A percentile compares a stretch with the other conserved stretches of the same genome.
phyloP scores from a whole-genome alignment of 75 land plant genomes.

The Ceratopteris richardii region DNA sequence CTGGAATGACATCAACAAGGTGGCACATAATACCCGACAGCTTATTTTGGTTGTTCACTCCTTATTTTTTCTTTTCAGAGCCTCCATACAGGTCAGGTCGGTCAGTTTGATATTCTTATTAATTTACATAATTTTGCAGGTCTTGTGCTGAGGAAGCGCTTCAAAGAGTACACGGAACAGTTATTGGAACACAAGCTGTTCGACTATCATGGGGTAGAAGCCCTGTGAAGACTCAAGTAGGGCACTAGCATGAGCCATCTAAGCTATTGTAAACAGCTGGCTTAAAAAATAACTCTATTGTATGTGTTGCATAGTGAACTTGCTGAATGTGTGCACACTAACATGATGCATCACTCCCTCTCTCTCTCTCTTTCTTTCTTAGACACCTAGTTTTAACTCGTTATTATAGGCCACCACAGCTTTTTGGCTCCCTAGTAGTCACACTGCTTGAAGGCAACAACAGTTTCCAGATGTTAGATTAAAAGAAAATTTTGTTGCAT shows the following conservation, averaged over 20 bases:
- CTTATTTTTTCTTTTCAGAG: too few relatives aligned
- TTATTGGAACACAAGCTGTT: conserved; percentile 81
- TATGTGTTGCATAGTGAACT: background rate
- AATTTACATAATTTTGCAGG: conserved; percentile 19
- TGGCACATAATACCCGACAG: too few relatives aligned
- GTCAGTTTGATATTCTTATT: too few relatives aligned
- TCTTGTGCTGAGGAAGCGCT: conserved; percentile 91
- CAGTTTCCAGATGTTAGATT: too few relatives aligned
- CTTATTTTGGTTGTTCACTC: too few relatives aligned
- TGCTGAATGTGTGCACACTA: too few relatives aligned
- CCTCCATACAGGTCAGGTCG: too few relatives aligned
- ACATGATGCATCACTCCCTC: conserved; percentile 3
- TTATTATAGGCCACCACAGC: background rate
- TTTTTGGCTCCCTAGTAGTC: background rate
- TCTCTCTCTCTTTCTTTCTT: background rate
- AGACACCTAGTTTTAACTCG: background rate
- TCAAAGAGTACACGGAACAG: conserved; percentile 67
- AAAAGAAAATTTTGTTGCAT: too few relatives aligned
- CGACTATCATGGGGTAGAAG: conserved; percentile 92
- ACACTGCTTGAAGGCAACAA: too few relatives aligned
- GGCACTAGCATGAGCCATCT: background rate
- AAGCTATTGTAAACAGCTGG: background rate
- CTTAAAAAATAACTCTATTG: background rate
- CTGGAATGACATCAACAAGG: too few relatives aligned
- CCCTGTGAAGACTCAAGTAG: conserved; percentile 70